Conservation (phyloP, 2,329 filamentous ascomycete genomes). For the Annulohypoxylon truncatum region DNA sequence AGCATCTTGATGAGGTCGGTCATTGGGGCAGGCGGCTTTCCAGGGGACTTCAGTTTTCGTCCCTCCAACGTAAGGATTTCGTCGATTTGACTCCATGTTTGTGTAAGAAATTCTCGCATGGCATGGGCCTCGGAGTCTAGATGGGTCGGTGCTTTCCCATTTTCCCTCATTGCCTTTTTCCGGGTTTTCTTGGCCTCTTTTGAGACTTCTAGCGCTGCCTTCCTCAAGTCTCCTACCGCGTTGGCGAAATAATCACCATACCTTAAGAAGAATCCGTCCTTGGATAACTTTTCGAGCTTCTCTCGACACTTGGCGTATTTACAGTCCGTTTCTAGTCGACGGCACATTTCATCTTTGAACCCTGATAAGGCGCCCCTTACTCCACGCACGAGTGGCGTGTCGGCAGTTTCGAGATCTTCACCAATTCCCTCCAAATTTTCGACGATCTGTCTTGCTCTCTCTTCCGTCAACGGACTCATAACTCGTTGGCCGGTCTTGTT, state of each 20-base stretch:
- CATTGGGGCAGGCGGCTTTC: neutral
- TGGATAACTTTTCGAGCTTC: neutral
- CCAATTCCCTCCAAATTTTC: neutral
- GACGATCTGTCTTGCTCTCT: neutral
- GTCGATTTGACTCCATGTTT: slow-evolving; percentile 1
- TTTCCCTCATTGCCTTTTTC: neutral
- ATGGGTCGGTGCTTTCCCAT: neutral
- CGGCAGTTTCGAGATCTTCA: neutral
- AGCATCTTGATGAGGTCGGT: neutral
- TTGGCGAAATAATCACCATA: neutral
- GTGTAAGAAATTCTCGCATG: neutral
- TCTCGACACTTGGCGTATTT: neutral
- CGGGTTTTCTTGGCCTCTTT: neutral
- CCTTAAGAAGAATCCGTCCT: neutral
- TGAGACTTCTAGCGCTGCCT: neutral
- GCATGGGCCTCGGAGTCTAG: neutral
- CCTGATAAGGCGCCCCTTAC: neutral
- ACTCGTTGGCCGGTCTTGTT: neutral
- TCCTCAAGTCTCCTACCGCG: neutral
- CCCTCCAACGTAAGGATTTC: neutral
- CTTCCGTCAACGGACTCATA: slow-evolving; percentile 6
- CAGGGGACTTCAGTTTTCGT: neutral
- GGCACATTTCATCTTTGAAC: neutral
- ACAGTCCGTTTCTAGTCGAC: neutral
- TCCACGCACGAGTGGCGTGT: neutral